A percentile compares a stretch with the other conserved stretches of the same genome.
These are phyloP conservation scores for Corylus heterophylla DNA, from an alignment of 306 rosid species.

Conservation along the genomic window DNA sequence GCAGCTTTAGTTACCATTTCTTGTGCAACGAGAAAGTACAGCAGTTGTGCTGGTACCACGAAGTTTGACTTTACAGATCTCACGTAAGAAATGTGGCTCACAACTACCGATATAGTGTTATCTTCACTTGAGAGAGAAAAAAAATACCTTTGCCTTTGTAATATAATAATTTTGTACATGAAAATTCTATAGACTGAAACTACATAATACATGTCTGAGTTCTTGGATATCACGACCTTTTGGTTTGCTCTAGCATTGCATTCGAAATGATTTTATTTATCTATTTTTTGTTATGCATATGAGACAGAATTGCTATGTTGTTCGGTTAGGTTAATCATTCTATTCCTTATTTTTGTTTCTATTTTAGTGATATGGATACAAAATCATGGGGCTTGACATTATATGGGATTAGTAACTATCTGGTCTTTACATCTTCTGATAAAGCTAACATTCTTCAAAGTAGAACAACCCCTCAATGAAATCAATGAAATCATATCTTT, in stretches of 20 bases:
- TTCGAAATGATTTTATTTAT: neutral
- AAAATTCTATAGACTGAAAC: neutral
- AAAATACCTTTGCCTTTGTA: neutral
- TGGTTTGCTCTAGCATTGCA: neutral
- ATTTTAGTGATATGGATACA: neutral
- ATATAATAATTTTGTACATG: neutral
- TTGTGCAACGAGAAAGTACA: constrained; percentile 43
- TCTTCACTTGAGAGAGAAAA: neutral
- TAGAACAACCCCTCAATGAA: too few species aligned
- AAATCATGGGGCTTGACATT: neutral
- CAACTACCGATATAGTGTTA: neutral
- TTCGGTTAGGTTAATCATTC: neutral
- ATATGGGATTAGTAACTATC: neutral
- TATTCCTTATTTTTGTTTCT: neutral
- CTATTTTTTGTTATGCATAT: neutral
- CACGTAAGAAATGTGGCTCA: constrained; percentile 56
- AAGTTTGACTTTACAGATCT: constrained; percentile 66
- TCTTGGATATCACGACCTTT: neutral
- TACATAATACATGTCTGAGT: neutral
- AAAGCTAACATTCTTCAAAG: neutral
- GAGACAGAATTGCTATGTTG: neutral
- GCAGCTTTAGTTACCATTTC: constrained; percentile 37
- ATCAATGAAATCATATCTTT: neutral
- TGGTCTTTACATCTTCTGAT: neutral
- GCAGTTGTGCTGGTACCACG: constrained; percentile 38